These are phyloP conservation scores for Hansenula lynferdii DNA, from an alignment of 1,139 yeast species.

Conservation along the genomic window DNA sequence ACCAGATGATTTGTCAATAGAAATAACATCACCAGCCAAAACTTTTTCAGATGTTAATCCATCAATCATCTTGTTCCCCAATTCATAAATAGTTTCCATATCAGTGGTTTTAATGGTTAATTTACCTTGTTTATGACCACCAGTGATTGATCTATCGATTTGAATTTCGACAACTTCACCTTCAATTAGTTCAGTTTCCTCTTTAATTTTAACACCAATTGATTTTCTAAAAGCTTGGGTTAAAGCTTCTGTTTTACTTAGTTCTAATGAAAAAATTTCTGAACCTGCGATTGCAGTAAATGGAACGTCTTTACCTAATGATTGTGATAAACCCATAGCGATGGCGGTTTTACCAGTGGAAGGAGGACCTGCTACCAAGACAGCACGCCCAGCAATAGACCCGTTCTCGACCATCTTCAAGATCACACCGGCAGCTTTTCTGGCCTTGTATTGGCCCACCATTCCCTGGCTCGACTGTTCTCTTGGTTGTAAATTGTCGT, in stretches of 20 bases:
- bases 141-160: slow-evolving; percentile 92
- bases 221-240: slow-evolving; percentile 95
- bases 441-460: slow-evolving; percentile 95
- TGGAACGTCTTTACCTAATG: slow-evolving; percentile 87
- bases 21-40: slow-evolving; percentile 94
- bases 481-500: slow-evolving; percentile 82
- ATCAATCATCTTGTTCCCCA: slow-evolving; percentile 97
- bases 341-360: slow-evolving; percentile 98
- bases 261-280: slow-evolving; percentile 86
- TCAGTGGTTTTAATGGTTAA: slow-evolving; percentile 96
- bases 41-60: slow-evolving; percentile 93
- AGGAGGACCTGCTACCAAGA: slow-evolving; percentile 95
- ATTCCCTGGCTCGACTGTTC: slow-evolving; percentile 76
- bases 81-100: slow-evolving; percentile 97
- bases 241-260: slow-evolving; percentile 91
- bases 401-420: slow-evolving; percentile 92
- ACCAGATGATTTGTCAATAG: slow-evolving; percentile 94
- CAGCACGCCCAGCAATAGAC: slow-evolving; percentile 95
- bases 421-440: slow-evolving; percentile 94
- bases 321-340: slow-evolving; percentile 94
- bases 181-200: slow-evolving; percentile 94
- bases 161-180: slow-evolving; percentile 99
- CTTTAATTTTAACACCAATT: slow-evolving; percentile 92
- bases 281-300: slow-evolving; percentile 94
- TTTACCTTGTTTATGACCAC: slow-evolving; percentile 98